These are phyloP conservation scores for Carex cristatella DNA, from an alignment of 176 grass and related monocot species.

Conservation along the genomic window DNA sequence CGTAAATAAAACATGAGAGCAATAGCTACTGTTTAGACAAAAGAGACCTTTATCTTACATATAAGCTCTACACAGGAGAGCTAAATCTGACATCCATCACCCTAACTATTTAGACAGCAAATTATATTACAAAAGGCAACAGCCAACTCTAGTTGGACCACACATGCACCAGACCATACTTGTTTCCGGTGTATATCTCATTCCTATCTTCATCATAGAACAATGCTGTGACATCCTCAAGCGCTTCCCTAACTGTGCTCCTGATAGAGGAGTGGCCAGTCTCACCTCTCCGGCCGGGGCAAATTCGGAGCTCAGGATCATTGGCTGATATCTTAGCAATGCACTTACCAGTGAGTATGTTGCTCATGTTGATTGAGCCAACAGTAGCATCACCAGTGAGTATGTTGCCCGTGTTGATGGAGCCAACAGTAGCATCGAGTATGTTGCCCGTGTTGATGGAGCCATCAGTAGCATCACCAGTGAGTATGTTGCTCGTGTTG, in stretches of 20 bases:
- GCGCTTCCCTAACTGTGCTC: constrained; percentile 73
- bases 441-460: constrained; percentile 98
- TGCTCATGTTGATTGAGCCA: constrained; percentile 98
- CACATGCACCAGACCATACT: constrained; percentile 81
- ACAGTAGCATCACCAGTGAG: constrained; percentile 37
- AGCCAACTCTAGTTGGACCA: constrained; percentile 71
- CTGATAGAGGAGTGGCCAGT: constrained; percentile 36
- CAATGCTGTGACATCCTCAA: constrained; percentile 87
- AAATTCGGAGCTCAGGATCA: constrained; percentile 37
- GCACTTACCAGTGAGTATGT: constrained; percentile 93
- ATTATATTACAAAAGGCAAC: constrained; percentile 21
- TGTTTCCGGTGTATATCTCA: constrained; percentile 96
- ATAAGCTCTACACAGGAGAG: background rate
- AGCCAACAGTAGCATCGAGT: constrained; percentile 42
- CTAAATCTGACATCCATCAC: background rate
- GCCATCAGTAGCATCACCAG: constrained; percentile 41
- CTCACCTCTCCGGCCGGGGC: constrained; percentile 30
- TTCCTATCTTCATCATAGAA: constrained; percentile 97
- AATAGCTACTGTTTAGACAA: background rate
- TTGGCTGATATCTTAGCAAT: constrained; percentile 91
- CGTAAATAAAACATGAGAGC: constrained; percentile 4
- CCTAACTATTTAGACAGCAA: background rate
- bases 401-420: constrained; percentile 95
- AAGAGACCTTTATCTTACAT: constrained; percentile 7
- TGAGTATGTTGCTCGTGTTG: constrained; percentile 96